Base-by-base conservation (phyloP, 306 rosid genomes). In the Macrotyloma uniflorum region DNA sequence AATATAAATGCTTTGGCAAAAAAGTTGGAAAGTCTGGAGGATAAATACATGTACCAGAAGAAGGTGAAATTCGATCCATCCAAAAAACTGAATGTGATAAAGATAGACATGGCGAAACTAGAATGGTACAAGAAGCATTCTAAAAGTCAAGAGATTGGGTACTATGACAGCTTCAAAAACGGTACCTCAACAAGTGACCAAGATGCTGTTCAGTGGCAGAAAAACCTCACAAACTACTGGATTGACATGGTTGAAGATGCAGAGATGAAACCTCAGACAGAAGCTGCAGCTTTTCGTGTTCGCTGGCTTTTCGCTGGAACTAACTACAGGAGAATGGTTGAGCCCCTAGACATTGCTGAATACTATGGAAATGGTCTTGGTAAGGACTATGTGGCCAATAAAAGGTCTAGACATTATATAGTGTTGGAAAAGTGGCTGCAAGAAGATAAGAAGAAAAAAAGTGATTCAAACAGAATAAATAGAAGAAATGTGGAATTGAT, bases 101-200 rank as follows among this genome's bases (percentile, higher is more conserved):
- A 93, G 75, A 75, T 45, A 72, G 7, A 18, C 0, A 89, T 91
- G 97, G 87, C 90, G 9, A 0, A 55, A 3, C 53, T 93, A 11
- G 98, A 90, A 82, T 86, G 88, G 97, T 93, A 91, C 86, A 90
- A 90, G 84, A 87, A 79, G 47, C 5, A 1, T 0, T 69, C 80
- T 0, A 87, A 90, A 70, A 40, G 2, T 0, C 0, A 1, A 1
- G n/a, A 28, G 0, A 18, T 18, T 43, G 97, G 91, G 11, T 90
- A 90, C 83, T 90, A 91, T 49, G 98, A 93, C 79, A 47, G 79
- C 61, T 91, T 72, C 89, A 91, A 80, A 70, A 81, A 14, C 0
- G 20, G 3, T 38, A 0, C 0, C 11, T 5, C 0, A 5, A 2
- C 4, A 8, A 0, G 12, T 3, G 94, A 93, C 78, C 59, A 43